Conservation (phyloP, 208 protist genomes). For the Trichomonas vaginalis region DNA sequence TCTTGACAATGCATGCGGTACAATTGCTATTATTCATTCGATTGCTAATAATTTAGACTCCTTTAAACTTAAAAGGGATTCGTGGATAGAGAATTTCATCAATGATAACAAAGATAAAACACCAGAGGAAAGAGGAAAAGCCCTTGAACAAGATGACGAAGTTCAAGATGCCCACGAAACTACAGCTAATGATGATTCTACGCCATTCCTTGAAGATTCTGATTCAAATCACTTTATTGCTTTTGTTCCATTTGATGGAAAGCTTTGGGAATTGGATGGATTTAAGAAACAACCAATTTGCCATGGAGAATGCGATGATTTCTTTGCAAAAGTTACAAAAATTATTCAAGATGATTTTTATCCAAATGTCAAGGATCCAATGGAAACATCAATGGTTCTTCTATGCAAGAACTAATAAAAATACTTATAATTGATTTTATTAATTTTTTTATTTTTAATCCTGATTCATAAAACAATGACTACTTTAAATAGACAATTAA, state of each 20-base stretch:
- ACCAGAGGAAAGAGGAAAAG: conserved; percentile 19
- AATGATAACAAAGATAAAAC: not conserved
- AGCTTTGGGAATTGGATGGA: conserved; percentile 29
- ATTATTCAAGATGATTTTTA: not conserved
- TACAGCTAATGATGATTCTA: not conserved
- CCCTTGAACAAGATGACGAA: not conserved
- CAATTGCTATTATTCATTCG: conserved; percentile 29
- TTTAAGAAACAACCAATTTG: conserved; percentile 21
- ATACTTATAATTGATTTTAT: too few species aligned
- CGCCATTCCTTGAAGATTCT: conserved; percentile 3
- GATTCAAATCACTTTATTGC: conserved; percentile 28
- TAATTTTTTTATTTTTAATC: too few species aligned
- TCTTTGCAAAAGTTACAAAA: not conserved
- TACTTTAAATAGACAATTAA: too few species aligned
- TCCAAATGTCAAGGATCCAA: not conserved
- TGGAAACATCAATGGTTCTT: not conserved
- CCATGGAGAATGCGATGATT: conserved; percentile 18
- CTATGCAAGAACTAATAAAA: not conserved
- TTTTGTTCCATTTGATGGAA: conserved; percentile 19
- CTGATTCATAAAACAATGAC: too few species aligned
- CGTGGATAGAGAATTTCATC: conserved; percentile 15
- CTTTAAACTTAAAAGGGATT: not conserved
- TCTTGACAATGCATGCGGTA: conserved; percentile 30
- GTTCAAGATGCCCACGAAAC: conserved; percentile 22
- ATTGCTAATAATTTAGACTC: conserved; percentile 24